Evolutionary conservation across 371 early-diverging fungal species (phyloP), one percentile per base, ranked within the genome.

Genomic region (Apophysomyces ossiformis): DNA sequence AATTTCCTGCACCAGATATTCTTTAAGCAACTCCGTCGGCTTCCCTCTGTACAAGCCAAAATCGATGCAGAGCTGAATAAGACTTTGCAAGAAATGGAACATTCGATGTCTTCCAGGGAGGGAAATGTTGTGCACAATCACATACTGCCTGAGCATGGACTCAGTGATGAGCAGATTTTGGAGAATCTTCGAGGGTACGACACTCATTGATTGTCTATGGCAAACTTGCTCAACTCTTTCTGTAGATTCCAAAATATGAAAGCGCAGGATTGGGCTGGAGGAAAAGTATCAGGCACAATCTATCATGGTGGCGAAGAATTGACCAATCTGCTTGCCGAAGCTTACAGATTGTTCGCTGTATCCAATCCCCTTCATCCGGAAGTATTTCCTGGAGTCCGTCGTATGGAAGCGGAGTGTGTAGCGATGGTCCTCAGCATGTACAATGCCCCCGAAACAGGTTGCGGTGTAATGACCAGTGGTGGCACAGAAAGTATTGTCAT

Each of bases 331-430:
- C 75, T 90, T 13, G 89, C 90, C 26, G 88, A 93, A 61, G 96
- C 97, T 1, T 96, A 93, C 72, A 85, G 85, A n/a, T 84, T 92
- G 74, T 97, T 93, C 73, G 87, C 89, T 16, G 71, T 92, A 44
- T 82, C 93, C 45, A 98, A 98, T 69, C 96, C 97, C 16, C 84
- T 98, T 59, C 98, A 98, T 70, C 97, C 98, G 6, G 97, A 96
- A 62, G 87, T 96, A 57, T 98, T 97, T 83, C 97, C 97, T 4
- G 96, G 95, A 26, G 83, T 95, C n/a, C 89, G 97, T 60, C 89
- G 92, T 65, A 94, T 98, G 91, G 98, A 98, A 72, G 94, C 96
- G 37, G 98, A 97, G 74, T 86, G 93, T 37, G 93, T 96, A 16
- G 87, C 92, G 7, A 96, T 96, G 96, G 93, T 94, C 1, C 73